Percentiles rank a stretch among this genome's conserved stretches.
Evolutionary conservation across 2,329 filamentous ascomycete species (phyloP).

Genomic region (Venturia asperata): DNA sequence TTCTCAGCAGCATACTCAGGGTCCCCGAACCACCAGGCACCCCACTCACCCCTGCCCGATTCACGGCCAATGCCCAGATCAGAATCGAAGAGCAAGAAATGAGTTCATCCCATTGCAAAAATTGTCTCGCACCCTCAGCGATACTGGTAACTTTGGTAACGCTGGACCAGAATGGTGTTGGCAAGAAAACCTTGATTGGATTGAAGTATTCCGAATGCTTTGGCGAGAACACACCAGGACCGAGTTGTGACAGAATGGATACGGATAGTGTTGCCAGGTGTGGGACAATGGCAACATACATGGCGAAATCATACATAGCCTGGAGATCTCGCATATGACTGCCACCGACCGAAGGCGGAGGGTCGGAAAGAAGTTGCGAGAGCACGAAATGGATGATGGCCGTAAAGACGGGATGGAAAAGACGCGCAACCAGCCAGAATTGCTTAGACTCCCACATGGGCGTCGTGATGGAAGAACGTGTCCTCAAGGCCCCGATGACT

Average conservation of each 20-base stretch:
- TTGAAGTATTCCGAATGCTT: not conserved
- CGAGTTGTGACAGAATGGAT: not conserved
- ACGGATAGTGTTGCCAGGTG: not conserved
- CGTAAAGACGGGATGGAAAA: conserved; percentile 1
- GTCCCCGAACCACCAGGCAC: not conserved
- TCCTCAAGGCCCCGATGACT: not conserved
- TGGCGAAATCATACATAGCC: not conserved
- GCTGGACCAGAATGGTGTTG: not conserved
- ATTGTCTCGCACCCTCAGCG: not conserved
- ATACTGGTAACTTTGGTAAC: not conserved
- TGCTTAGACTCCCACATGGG: conserved; percentile 6
- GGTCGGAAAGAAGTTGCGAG: not conserved
- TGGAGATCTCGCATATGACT: not conserved
- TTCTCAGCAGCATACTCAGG: not conserved
- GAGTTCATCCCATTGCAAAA: conserved; percentile 2
- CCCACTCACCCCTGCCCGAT: not conserved
- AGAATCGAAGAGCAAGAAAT: conserved; percentile 10
- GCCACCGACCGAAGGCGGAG: not conserved
- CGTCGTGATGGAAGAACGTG: not conserved
- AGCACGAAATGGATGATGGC: conserved; percentile 8
- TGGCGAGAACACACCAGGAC: not conserved
- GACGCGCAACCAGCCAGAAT: conserved; percentile 3
- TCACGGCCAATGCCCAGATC: conserved; percentile 5
- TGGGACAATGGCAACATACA: not conserved
- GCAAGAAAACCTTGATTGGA: not conserved